A percentile compares a stretch with the other conserved stretches of the same genome.
Evolutionary conservation across 2,329 filamentous ascomycete genomes (phyloP).

Genomic region (Macroventuria anomochaeta): DNA sequence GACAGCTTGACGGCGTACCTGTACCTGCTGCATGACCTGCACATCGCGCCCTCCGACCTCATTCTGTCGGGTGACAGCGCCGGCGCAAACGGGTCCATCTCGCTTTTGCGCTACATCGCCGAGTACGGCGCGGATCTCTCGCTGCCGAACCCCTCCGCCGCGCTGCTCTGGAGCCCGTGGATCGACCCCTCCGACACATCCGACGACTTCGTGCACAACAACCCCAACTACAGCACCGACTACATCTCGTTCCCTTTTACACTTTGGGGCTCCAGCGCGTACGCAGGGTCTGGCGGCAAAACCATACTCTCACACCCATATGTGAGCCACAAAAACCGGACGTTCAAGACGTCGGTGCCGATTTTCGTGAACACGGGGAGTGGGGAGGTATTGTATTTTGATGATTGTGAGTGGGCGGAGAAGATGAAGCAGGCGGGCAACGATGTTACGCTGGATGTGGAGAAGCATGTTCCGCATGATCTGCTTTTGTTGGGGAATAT

Average conservation of each 20-base stretch:
- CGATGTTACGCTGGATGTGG: conserved; percentile 51
- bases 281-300: conserved; percentile 30
- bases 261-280: conserved; percentile 53
- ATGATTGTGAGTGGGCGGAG: conserved; percentile 48
- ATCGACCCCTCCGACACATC: conserved; percentile 46
- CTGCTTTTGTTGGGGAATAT: conserved; percentile 51
- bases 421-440: conserved; percentile 51
- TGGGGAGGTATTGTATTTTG: conserved; percentile 52
- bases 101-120: conserved; percentile 55
- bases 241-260: conserved; percentile 51
- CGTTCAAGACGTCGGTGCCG: conserved; percentile 50
- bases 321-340: conserved; percentile 45
- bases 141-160: conserved; percentile 47
- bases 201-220: conserved; percentile 32
- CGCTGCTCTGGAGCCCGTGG: conserved; percentile 55
- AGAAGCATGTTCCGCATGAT: conserved; percentile 55
- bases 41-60: conserved; percentile 51
- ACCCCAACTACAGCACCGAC: conserved; percentile 50
- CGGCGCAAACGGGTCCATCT: conserved; percentile 56
- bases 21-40: conserved; percentile 53
- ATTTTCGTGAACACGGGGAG: conserved; percentile 53
- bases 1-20: conserved; percentile 57
- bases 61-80: conserved; percentile 59
- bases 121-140: conserved; percentile 47
- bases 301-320: conserved; percentile 42